Conservation (phyloP, 75 land plant genomes). For the Cryptomeria japonica region DNA sequence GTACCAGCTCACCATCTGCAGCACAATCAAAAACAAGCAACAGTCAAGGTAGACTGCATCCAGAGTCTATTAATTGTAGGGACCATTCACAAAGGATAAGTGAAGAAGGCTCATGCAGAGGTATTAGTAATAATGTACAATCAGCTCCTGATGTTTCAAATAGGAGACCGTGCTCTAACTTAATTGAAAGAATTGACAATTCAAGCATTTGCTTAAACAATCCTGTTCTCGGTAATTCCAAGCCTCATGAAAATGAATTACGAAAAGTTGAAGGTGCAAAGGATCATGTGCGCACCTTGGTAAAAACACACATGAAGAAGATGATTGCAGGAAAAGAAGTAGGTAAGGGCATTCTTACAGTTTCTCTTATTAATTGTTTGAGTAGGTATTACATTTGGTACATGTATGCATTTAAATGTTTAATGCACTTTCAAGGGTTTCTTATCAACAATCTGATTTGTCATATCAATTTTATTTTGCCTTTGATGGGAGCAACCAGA, state of each 20-base stretch:
- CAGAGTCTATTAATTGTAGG: not conserved
- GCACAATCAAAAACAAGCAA: not conserved
- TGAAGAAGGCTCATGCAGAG: not conserved
- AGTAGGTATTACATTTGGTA: not conserved
- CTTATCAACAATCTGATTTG: not conserved
- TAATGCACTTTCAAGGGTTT: not conserved
- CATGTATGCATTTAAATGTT: not conserved
- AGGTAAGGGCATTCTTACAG: conserved; percentile 3
- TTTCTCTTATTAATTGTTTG: not conserved
- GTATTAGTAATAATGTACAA: not conserved
- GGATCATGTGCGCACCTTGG: conserved; percentile 22
- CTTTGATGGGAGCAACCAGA: not conserved
- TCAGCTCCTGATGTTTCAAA: not conserved
- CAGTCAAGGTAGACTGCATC: not conserved
- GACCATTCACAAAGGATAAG: conserved; percentile 3
- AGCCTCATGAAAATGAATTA: not conserved
- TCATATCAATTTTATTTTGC: not conserved
- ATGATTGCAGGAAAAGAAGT: conserved; percentile 1
- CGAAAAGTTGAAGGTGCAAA: conserved; percentile 17
- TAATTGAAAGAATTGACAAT: conserved; percentile 2
- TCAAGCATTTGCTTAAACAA: not conserved
- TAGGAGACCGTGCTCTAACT: not conserved
- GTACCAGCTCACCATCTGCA: not conserved
- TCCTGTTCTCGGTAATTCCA: not conserved
- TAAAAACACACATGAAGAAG: conserved; percentile 15